These are phyloP conservation scores for Iodosphaeria phyllophila DNA, from an alignment of 2,329 filamentous ascomycete species.

Conservation along the genomic window DNA sequence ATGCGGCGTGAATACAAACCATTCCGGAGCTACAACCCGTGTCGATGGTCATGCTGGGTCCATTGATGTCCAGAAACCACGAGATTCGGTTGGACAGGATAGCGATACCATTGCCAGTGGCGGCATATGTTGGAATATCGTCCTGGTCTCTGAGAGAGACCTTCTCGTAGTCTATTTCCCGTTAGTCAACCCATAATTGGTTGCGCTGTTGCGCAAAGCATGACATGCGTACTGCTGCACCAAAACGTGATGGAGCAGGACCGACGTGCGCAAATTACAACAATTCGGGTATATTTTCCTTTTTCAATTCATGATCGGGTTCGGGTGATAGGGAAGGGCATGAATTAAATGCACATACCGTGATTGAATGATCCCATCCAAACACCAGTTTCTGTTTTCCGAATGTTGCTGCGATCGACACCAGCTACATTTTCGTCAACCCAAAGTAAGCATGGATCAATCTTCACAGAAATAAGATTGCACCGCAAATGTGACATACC, in stretches of 20 bases:
- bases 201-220: too few species aligned
- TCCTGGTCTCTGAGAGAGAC: conserved; percentile 10
- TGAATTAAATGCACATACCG: conserved; percentile 4
- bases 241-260: background rate
- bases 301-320: too few species aligned
- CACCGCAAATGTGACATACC: conserved; percentile 3
- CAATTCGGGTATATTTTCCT: too few species aligned
- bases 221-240: background rate
- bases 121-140: conserved; percentile 11
- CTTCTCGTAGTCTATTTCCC: conserved; percentile 11
- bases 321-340: too few species aligned
- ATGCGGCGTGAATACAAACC: conserved; percentile 21
- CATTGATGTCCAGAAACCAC: conserved; percentile 20
- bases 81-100: conserved; percentile 21
- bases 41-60: conserved; percentile 22
- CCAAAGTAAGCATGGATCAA: background rate
- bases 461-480: background rate
- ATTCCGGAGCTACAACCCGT: conserved; percentile 26
- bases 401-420: conserved; percentile 6
- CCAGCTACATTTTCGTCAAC: conserved; percentile 6
- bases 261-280: background rate
- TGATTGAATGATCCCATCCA: conserved; percentile 10
- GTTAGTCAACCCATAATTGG: conserved; percentile 2
- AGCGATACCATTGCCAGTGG: conserved; percentile 14
- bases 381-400: conserved; percentile 8